Conservation (phyloP, 352 stramenopile species). For the Phytophthora meadii region DNA sequence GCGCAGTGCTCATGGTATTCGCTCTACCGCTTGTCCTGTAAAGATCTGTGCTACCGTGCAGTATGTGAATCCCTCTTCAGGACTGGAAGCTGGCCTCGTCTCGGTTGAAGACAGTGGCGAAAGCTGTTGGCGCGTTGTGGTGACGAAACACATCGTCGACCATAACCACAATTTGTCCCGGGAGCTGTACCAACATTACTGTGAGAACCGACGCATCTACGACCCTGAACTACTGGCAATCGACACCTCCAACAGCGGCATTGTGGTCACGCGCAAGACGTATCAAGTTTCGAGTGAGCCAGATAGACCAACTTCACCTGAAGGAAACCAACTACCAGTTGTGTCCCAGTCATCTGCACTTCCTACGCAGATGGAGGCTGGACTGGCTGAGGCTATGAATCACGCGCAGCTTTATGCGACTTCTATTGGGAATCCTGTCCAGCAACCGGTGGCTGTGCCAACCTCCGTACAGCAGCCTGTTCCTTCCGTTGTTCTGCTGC, state of each 20-base stretch:
- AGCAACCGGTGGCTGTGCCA: constrained; percentile 10
- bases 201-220: constrained; percentile 83
- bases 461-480: constrained; percentile 25
- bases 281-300: constrained; percentile 4
- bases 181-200: constrained; percentile 78
- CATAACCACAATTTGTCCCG: constrained; percentile 86
- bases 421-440: constrained; percentile 9
- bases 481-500: constrained; percentile 43
- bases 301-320: background rate
- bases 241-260: constrained; percentile 44
- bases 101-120: constrained; percentile 1
- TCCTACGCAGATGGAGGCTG: constrained; percentile 32
- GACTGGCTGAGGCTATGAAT: constrained; percentile 30
- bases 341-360: constrained; percentile 15
- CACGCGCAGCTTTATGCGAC: constrained; percentile 26
- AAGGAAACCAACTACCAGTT: constrained; percentile 1
- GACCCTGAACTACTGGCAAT: constrained; percentile 74
- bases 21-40: constrained; percentile 72
- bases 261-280: constrained; percentile 35
- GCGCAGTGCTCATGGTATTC: constrained; percentile 63
- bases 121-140: constrained; percentile 67
- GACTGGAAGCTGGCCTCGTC: background rate
- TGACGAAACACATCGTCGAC: constrained; percentile 79
- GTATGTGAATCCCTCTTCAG: constrained; percentile 39
- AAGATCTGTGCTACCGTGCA: constrained; percentile 86